These are phyloP conservation scores for Halteria grandinella DNA, from an alignment of 73 alveolate genomes.

Conservation along the genomic window DNA sequence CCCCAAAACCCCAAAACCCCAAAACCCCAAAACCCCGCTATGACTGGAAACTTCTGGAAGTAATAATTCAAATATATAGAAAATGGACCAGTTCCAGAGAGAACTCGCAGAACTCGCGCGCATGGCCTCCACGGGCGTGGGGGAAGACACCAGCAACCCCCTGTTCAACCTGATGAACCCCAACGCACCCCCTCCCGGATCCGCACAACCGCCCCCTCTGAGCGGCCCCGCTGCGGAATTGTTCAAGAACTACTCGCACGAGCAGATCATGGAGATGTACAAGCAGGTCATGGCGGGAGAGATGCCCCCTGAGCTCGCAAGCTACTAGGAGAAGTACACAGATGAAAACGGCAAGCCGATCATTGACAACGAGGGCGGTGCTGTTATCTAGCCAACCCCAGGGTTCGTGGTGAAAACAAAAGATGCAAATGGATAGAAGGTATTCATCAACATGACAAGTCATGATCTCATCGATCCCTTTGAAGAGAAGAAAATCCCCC, in stretches of 20 bases:
- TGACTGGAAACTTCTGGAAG: neutral
- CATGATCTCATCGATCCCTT: conserved; percentile 87
- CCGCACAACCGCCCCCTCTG: neutral
- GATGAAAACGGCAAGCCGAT: conserved; percentile 66
- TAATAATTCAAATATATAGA: neutral
- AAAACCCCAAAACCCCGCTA: neutral
- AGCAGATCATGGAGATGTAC: conserved; percentile 44
- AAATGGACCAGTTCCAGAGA: conserved; percentile 48
- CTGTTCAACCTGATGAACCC: neutral
- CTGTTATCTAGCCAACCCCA: conserved; percentile 88
- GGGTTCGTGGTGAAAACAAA: conserved; percentile 95
- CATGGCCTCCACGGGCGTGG: conserved; percentile 5
- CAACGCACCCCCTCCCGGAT: neutral
- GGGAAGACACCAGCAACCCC: neutral
- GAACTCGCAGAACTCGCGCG: conserved; percentile 29
- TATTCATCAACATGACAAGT: conserved; percentile 78
- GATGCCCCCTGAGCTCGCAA: conserved; percentile 35
- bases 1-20: conserved; percentile 1
- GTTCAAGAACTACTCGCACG: conserved; percentile 33
- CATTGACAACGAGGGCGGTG: conserved; percentile 92
- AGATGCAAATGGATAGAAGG: conserved; percentile 82
- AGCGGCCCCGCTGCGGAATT: conserved; percentile 7
- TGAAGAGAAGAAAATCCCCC: conserved; percentile 84
- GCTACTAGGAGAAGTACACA: neutral
- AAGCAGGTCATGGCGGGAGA: conserved; percentile 15